These are phyloP conservation scores for Mytilinidion resinicola DNA, from an alignment of 495 filamentous ascomycete genomes.

Conservation along the genomic window DNA sequence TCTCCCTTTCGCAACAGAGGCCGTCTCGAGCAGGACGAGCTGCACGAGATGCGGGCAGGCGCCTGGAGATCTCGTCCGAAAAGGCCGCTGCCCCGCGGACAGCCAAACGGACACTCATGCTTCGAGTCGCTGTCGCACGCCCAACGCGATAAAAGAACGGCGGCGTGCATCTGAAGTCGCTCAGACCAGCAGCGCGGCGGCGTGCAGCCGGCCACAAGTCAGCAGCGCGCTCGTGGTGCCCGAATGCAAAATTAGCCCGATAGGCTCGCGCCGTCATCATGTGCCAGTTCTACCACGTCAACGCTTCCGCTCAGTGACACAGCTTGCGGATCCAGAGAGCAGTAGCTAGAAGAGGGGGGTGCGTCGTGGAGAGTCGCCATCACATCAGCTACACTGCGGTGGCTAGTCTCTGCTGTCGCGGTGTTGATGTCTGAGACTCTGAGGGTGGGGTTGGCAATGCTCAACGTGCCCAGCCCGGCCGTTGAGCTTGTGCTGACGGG, in stretches of 20 bases:
- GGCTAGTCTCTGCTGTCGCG: not conserved
- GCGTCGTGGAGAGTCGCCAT: not conserved
- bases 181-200: conserved; percentile 14
- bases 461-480: conserved; percentile 3
- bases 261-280: conserved; percentile 7
- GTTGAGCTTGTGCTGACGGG: conserved; percentile 8
- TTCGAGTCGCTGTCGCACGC: conserved; percentile 15
- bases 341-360: not conserved
- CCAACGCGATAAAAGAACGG: conserved; percentile 2
- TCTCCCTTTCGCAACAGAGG: not conserved
- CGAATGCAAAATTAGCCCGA: not conserved
- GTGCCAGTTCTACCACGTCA: conserved; percentile 14
- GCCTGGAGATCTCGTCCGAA: conserved; percentile 20
- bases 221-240: conserved; percentile 11
- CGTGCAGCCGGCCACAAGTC: conserved; percentile 18
- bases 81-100: not conserved
- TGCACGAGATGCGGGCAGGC: conserved; percentile 12
- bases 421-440: not conserved
- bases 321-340: not conserved
- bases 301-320: conserved; percentile 13
- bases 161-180: conserved; percentile 10
- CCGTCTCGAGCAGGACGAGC: not conserved
- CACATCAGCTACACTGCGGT: not conserved
- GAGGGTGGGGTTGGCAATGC: not conserved
- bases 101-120: not conserved